These are phyloP conservation scores for Plasmodium chabaudi DNA, from an alignment of 169 alveolate genomes.

Conservation along the genomic window DNA sequence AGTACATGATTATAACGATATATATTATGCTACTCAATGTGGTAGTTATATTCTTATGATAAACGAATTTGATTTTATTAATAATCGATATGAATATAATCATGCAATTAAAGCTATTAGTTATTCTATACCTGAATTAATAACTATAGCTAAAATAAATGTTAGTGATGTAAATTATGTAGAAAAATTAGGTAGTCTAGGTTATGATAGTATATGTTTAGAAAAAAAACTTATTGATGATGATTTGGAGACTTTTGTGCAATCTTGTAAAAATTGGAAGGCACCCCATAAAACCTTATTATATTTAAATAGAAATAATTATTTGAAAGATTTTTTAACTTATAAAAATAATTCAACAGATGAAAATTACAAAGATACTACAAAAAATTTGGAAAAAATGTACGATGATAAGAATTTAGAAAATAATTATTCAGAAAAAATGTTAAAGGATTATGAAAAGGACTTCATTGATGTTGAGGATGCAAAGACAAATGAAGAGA, in stretches of 20 bases:
- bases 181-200: constrained; percentile 82
- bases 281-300: constrained; percentile 79
- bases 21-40: constrained; percentile 78
- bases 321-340: constrained; percentile 52
- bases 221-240: constrained; percentile 79
- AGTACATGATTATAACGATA: constrained; percentile 84
- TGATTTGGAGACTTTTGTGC: constrained; percentile 80
- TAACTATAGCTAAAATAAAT: constrained; percentile 83
- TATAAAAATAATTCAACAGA: constrained; percentile 13
- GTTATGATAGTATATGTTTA: constrained; percentile 85
- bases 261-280: constrained; percentile 78
- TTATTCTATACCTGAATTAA: constrained; percentile 80
- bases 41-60: constrained; percentile 79
- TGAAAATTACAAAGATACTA: constrained; percentile 44
- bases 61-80: constrained; percentile 84
- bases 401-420: constrained; percentile 48
- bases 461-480: constrained; percentile 45
- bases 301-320: constrained; percentile 68
- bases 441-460: constrained; percentile 57
- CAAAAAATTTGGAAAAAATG: constrained; percentile 33
- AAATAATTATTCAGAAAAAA: constrained; percentile 33
- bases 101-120: constrained; percentile 83
- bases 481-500: background rate
- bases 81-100: constrained; percentile 78
- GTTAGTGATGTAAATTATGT: constrained; percentile 76